A percentile compares a stretch with the other conserved stretches of the same genome.
phyloP scores from a whole-genome alignment of 2,329 filamentous ascomycete species.

The Colletotrichum incanum region DNA sequence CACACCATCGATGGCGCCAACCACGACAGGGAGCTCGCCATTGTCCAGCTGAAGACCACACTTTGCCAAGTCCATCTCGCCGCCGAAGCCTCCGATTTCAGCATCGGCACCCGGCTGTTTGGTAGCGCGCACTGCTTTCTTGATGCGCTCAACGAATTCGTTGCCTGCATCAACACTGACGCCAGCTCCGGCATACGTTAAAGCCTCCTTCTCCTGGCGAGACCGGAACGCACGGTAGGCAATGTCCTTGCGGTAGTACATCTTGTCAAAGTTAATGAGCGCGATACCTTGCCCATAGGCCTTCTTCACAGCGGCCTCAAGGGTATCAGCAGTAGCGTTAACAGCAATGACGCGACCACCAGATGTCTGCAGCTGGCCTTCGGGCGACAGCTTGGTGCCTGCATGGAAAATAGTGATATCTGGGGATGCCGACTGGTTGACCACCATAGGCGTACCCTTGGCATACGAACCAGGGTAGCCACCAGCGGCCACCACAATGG shows the following conservation, averaged over 20 bases:
- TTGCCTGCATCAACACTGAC: conserved; percentile 97
- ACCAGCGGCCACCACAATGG: conserved; percentile 87
- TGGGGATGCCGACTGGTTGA: conserved; percentile 53
- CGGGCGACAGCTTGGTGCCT: conserved; percentile 74
- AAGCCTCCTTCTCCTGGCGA: conserved; percentile 61
- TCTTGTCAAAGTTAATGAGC: conserved; percentile 82
- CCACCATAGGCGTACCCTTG: conserved; percentile 75
- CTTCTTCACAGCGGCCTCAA: conserved; percentile 83
- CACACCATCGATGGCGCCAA: conserved; percentile 96
- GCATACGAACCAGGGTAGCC: conserved; percentile 87
- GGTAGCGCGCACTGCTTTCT: conserved; percentile 88
- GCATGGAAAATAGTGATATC: conserved; percentile 87
- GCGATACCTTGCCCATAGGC: conserved; percentile 82
- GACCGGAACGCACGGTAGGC: conserved; percentile 79
- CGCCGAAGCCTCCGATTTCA: conserved; percentile 95
- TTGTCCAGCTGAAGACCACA: conserved; percentile 69
- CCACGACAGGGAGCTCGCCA: conserved; percentile 78
- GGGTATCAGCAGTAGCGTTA: conserved; percentile 76
- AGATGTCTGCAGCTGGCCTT: conserved; percentile 75
- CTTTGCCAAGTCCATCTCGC: conserved; percentile 82
- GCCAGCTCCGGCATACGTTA: conserved; percentile 94
- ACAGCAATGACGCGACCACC: conserved; percentile 91
- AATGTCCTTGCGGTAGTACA: conserved; percentile 91
- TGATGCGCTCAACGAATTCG: conserved; percentile 92
- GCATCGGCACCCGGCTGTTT: conserved; percentile 90